Percentiles rank a stretch among this genome's conserved stretches.
Conservation (phyloP, 108 stramenopile species). For the Bacterosira constricta region DNA sequence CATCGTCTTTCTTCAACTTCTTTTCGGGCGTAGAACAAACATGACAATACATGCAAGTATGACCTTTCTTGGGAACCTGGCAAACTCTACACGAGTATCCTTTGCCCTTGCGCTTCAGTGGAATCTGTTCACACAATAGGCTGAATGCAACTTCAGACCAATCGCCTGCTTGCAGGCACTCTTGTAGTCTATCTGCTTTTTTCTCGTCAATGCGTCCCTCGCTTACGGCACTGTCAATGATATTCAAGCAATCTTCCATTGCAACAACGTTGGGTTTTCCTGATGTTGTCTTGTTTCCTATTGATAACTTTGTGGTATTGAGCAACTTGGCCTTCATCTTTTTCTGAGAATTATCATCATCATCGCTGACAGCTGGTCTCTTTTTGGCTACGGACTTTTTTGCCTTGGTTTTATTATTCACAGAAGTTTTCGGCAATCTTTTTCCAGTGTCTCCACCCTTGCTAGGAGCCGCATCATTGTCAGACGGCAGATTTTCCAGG, state of each 20-base stretch:
- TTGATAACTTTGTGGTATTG: neutral
- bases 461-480: neutral
- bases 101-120: conserved; percentile 14
- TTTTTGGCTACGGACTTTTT: neutral
- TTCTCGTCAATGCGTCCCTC: conserved; percentile 17
- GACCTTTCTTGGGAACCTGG: conserved; percentile 32
- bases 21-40: conserved; percentile 30
- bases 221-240: conserved; percentile 2
- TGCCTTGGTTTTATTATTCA: neutral
- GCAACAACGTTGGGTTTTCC: neutral
- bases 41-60: conserved; percentile 25
- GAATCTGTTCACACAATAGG: conserved; percentile 29
- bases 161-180: conserved; percentile 3
- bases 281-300: too few species aligned
- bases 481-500: neutral
- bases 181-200: conserved; percentile 11
- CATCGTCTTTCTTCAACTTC: conserved; percentile 14
- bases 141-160: neutral
- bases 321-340: neutral
- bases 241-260: neutral
- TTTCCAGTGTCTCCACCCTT: neutral
- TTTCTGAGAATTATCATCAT: neutral
- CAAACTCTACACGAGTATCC: conserved; percentile 36
- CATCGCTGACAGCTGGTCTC: neutral
- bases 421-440: neutral